Percentiles rank a stretch among this genome's conserved stretches.
phyloP scores from a whole-genome alignment of 1,139 yeast species.

The Yamadazyma kanchanaburiensis region DNA sequence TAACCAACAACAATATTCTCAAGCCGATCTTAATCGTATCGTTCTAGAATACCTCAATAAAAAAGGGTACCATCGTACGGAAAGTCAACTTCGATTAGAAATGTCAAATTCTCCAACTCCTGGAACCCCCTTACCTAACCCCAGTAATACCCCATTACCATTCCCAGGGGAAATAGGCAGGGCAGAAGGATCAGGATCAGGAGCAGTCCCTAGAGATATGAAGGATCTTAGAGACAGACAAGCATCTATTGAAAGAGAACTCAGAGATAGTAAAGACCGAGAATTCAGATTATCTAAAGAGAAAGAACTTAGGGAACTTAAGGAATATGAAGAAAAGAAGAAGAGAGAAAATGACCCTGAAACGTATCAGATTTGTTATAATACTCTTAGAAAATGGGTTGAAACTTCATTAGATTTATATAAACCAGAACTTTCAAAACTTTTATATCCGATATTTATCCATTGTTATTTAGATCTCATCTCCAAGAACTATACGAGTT shows the following conservation, averaged over 20 bases:
- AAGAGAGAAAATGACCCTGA: slow-evolving; percentile 58
- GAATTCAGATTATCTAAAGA: slow-evolving; percentile 39
- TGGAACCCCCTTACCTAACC: slow-evolving; percentile 46
- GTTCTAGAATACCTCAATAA: slow-evolving; percentile 90
- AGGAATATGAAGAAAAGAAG: slow-evolving; percentile 36
- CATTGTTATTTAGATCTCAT: slow-evolving; percentile 83
- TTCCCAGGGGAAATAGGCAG: slow-evolving; percentile 32
- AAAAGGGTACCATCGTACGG: slow-evolving; percentile 92
- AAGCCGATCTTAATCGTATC: slow-evolving; percentile 82
- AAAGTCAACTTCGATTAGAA: slow-evolving; percentile 89
- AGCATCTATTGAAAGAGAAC: slow-evolving; percentile 33
- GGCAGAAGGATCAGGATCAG: slow-evolving; percentile 25
- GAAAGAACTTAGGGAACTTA: slow-evolving; percentile 39
- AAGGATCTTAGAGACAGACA: slow-evolving; percentile 40
- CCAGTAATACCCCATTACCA: slow-evolving; percentile 41
- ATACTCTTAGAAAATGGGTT: slow-evolving; percentile 81
- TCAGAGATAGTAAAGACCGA: slow-evolving; percentile 39
- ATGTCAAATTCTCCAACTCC: slow-evolving; percentile 68
- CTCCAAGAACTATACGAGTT: slow-evolving; percentile 52
- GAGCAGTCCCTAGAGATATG: too few species aligned
- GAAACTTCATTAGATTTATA: slow-evolving; percentile 89
- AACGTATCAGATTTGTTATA: slow-evolving; percentile 72
- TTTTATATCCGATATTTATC: slow-evolving; percentile 86
- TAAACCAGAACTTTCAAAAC: slow-evolving; percentile 80
- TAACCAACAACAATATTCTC: slow-evolving; percentile 40